A percentile compares a stretch with the other conserved stretches of the same genome.
Evolutionary conservation across 805 yeast genomes (phyloP).

Genomic region (Kodamaea leandrae): DNA sequence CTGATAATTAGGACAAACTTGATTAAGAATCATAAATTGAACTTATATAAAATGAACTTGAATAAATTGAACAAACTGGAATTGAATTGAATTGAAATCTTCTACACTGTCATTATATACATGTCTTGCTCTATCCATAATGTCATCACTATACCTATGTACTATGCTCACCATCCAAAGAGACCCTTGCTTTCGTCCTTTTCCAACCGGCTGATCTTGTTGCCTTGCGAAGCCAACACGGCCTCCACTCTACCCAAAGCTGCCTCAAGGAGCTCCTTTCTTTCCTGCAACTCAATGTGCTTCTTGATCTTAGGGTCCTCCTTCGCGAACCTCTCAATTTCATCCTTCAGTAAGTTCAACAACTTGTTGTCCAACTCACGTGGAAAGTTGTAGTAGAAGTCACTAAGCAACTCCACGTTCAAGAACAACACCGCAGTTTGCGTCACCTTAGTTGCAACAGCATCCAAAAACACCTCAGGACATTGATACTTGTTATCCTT

Average conservation of each 20-base stretch:
- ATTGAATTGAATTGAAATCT: no score
- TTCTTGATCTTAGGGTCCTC: constrained; percentile 89
- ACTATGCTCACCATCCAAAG: constrained; percentile 10
- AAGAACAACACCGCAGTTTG: constrained; percentile 90
- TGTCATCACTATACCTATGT: neutral
- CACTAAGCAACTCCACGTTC: constrained; percentile 90
- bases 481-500: constrained; percentile 85
- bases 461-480: constrained; percentile 92
- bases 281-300: constrained; percentile 90
- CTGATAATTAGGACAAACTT: no score
- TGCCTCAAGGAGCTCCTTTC: constrained; percentile 81
- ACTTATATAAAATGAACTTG: no score
- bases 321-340: constrained; percentile 84
- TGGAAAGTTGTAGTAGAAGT: constrained; percentile 94
- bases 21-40: no score
- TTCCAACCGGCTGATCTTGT: constrained; percentile 15
- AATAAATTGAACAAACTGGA: no score
- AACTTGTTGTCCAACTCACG: constrained; percentile 82
- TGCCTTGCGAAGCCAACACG: constrained; percentile 64
- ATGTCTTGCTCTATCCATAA: neutral
- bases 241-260: constrained; percentile 85
- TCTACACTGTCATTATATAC: no score
- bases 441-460: constrained; percentile 86
- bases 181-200: constrained; percentile 14
- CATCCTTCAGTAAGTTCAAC: constrained; percentile 65